These are phyloP conservation scores for Fusarium aywerte DNA, from an alignment of 2,329 filamentous ascomycete genomes.

Conservation along the genomic window DNA sequence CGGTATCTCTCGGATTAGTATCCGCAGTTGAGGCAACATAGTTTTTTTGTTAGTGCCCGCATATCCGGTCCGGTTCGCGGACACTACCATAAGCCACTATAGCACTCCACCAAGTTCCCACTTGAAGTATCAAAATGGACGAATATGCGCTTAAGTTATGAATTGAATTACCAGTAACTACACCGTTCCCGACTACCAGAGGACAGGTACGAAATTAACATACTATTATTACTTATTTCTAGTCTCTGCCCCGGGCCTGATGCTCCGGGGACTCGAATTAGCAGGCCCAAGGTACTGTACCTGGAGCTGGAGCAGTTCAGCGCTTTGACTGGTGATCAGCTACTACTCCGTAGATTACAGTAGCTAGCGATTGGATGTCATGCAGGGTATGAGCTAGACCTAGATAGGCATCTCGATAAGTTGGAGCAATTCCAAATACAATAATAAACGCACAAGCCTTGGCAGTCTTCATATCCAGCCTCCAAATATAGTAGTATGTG, in stretches of 20 bases:
- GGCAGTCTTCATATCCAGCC: background rate
- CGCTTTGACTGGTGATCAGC: constrained; percentile 17
- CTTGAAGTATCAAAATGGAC: background rate
- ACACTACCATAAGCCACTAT: background rate
- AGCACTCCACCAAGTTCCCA: background rate
- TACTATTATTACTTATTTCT: background rate
- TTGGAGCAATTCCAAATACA: constrained; percentile 11
- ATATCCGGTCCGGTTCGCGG: background rate
- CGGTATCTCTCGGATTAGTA: background rate
- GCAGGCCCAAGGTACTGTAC: background rate
- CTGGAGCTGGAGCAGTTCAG: background rate
- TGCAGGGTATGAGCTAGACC: constrained; percentile 24
- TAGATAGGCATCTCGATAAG: constrained; percentile 37
- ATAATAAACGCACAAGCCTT: background rate
- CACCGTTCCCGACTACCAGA: background rate
- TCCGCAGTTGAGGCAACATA: background rate
- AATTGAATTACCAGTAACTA: background rate
- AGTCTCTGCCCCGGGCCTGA: background rate
- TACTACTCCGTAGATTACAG: no score
- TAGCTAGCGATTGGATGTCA: constrained; percentile 10
- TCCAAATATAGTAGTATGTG: no score
- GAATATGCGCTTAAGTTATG: background rate
- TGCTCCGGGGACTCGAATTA: background rate
- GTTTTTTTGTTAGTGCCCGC: background rate
- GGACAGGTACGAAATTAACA: background rate